A percentile compares a stretch with the other conserved stretches of the same genome.
Conservation (phyloP, 805 yeast genomes). For the Nakazawaea wickerhamii region DNA sequence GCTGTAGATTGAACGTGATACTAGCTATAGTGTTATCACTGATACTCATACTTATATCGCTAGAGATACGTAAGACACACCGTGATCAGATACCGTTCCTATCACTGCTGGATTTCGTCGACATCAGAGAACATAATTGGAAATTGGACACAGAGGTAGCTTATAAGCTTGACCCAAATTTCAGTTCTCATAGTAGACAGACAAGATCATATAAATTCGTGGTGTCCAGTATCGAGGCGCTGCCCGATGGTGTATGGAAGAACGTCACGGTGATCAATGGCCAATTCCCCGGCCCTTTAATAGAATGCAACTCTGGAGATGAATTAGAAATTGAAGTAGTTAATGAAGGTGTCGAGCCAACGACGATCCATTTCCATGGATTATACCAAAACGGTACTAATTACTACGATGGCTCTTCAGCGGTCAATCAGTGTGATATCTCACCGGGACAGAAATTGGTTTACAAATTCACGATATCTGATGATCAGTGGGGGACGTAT, state of each 20-base stretch:
- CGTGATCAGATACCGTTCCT: neutral
- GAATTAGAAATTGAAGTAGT: conserved; percentile 16
- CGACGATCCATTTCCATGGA: conserved; percentile 21
- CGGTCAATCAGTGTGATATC: conserved; percentile 19
- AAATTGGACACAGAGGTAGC: conserved; percentile 22
- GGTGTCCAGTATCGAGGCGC: conserved; percentile 3
- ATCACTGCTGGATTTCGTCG: neutral
- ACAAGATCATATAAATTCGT: conserved; percentile 4
- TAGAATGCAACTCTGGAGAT: conserved; percentile 20
- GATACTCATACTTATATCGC: too few relatives aligned
- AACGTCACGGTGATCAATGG: conserved; percentile 18
- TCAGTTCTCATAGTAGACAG: neutral
- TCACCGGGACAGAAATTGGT: conserved; percentile 14
- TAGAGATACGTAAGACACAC: too few relatives aligned
- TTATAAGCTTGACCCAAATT: conserved; percentile 18
- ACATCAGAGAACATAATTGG: conserved; percentile 16
- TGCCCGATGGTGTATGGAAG: conserved; percentile 13
- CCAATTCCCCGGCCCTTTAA: conserved; percentile 20
- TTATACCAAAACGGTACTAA: conserved; percentile 18
- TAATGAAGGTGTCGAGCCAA: conserved; percentile 17
- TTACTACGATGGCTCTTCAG: conserved; percentile 20
- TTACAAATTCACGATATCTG: conserved; percentile 16
- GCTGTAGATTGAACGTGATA: too few relatives aligned
- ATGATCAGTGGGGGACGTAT: conserved; percentile 20
- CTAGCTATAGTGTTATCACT: too few relatives aligned